Base-by-base conservation (phyloP, 2,329 filamentous ascomycete species). In the Pseudogymnoascus sp. region DNA sequence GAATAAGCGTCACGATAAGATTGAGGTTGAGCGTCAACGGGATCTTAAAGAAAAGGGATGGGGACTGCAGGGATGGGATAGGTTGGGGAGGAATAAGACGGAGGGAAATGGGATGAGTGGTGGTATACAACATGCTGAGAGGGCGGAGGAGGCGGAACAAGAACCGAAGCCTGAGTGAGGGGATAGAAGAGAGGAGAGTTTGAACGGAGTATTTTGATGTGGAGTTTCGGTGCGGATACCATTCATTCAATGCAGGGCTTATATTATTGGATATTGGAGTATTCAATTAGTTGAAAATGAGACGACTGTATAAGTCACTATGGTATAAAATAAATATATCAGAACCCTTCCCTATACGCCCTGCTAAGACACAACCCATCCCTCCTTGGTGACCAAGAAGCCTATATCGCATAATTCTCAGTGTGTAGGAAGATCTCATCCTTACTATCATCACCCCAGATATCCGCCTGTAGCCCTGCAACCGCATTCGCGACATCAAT, bases 341-440 rank as follows among this genome's bases (percentile, higher is more conserved):
- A 34, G 32, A 54, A 18, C 28, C 47, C 47, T 6, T 34, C 47
- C 57, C 32, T 12, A 41, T 18, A 32, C 25, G 37, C 37, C 57
- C 11, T 25, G 32, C 57, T 25, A 37, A 58, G 32, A 58, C 41
- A 58, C 30, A 58, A 35, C 30, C 57, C 11, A 58, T 28, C 18
- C 32, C 3, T 14, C 6, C 20, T 9, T 22, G 20, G 39, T 39
- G 9, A 6, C 16, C 43, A 28, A 50, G 14, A 47, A 28, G 43
- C 20, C 14, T 74, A 96, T 64, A 96, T 79, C 59, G 91, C 90
- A 76, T 96, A 97, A 73, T 97, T 97, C 79, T 97, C 93, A 3
- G 92, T 90, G 77, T 97, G 93, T 72, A 97, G 74, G 73, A 92
- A 97, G 60, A 97, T 89, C 80, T 97, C 93, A 71, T 97, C 92